phyloP scores from a whole-genome alignment of 805 yeast species.

The Kluyveromyces starmeri region DNA sequence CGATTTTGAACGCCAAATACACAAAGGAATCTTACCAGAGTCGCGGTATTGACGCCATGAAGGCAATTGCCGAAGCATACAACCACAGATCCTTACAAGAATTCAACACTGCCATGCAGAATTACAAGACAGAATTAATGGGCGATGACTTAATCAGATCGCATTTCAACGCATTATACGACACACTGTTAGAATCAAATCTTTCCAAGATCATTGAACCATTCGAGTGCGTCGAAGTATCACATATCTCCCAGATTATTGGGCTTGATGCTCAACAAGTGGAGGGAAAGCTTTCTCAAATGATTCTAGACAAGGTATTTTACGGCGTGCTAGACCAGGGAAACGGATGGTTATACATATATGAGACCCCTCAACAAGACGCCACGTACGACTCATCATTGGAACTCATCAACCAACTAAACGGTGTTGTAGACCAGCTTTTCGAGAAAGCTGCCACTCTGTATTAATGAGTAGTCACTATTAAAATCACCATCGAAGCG shows the following conservation, averaged over 20 bases:
- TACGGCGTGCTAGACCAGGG: slow-evolving; percentile 97
- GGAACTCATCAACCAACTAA: slow-evolving; percentile 79
- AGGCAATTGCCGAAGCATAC: slow-evolving; percentile 83
- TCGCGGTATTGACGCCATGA: slow-evolving; percentile 90
- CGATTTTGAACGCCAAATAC: slow-evolving; percentile 65
- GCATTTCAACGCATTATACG: slow-evolving; percentile 88
- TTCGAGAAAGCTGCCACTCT: slow-evolving; percentile 88
- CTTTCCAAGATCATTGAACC: slow-evolving; percentile 92
- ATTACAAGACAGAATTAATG: slow-evolving; percentile 66
- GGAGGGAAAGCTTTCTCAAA: slow-evolving; percentile 90
- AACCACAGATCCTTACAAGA: slow-evolving; percentile 84
- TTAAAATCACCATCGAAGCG: neutral
- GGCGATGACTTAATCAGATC: slow-evolving; percentile 82
- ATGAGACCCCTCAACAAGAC: slow-evolving; percentile 82
- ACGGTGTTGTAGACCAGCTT: slow-evolving; percentile 78
- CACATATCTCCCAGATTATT: slow-evolving; percentile 78
- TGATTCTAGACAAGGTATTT: slow-evolving; percentile 93
- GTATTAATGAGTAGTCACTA: slow-evolving; percentile 44
- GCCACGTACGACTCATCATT: slow-evolving; percentile 82
- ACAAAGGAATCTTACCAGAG: slow-evolving; percentile 62
- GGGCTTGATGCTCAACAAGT: slow-evolving; percentile 83
- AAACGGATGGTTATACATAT: slow-evolving; percentile 91
- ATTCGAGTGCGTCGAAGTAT: slow-evolving; percentile 88
- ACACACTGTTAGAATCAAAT: slow-evolving; percentile 86
- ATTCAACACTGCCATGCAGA: slow-evolving; percentile 72